Percentiles rank a stretch among this genome's conserved stretches.
Evolutionary conservation across 78 protist species (phyloP).

Genomic region (Cyanophora paradoxa): DNA sequence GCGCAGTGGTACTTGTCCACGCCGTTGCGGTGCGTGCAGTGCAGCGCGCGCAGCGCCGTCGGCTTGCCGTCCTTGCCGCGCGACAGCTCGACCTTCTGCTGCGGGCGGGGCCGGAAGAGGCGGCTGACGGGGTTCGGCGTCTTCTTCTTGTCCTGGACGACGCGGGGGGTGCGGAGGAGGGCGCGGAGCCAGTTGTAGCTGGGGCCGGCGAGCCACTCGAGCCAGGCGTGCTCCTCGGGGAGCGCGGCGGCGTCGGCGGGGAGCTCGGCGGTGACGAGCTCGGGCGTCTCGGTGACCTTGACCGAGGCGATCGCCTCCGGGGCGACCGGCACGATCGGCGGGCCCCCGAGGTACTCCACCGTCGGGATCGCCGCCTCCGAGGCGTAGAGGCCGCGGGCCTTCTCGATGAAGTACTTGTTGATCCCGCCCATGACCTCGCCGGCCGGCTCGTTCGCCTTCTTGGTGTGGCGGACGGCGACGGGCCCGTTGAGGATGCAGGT

Average conservation of each 20-base stretch:
- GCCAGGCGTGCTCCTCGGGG: neutral
- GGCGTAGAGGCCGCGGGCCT: too few species aligned
- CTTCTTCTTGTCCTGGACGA: neutral
- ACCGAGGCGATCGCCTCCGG: neutral
- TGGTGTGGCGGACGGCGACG: conserved; percentile 20
- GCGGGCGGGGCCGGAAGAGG: conserved; percentile 16
- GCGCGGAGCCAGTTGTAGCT: neutral
- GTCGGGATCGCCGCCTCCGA: neutral
- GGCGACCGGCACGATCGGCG: neutral
- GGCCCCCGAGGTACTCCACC: neutral
- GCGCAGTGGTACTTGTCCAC: too few species aligned
- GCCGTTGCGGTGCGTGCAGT: too few species aligned
- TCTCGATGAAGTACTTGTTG: neutral
- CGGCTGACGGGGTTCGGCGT: conserved; percentile 5
- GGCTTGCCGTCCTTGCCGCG: too few species aligned
- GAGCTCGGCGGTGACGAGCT: neutral
- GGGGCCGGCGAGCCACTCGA: neutral
- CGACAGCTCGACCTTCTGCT: neutral
- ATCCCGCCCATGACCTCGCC: conserved; percentile 35
- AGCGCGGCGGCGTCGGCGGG: neutral
- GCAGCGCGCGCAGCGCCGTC: too few species aligned
- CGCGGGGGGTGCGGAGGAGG: neutral
- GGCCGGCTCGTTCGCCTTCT: conserved; percentile 41
- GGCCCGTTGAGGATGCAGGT: conserved; percentile 60
- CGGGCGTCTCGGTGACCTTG: neutral